Percentiles rank a stretch among this genome's conserved stretches.
These are phyloP conservation scores for Adansonia madagascariensis DNA, from an alignment of 441 rosid species.

Conservation along the genomic window DNA sequence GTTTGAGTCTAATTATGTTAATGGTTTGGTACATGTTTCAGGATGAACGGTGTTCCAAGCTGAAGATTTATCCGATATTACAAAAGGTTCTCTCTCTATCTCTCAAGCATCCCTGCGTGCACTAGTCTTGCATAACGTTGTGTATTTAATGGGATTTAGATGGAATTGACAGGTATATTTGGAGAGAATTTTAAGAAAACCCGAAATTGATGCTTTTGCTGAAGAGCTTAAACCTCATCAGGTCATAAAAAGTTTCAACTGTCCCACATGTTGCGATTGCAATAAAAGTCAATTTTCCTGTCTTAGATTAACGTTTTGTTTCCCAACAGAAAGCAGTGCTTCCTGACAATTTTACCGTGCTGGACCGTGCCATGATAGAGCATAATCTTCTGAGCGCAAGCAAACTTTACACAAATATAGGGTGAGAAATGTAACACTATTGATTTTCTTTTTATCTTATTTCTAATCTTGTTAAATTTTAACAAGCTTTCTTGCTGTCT, in stretches of 20 bases:
- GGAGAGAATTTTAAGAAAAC: conserved; percentile 93
- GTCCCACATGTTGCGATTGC: conserved; percentile 22
- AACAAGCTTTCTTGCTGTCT: conserved; percentile 21
- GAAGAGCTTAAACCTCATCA: conserved; percentile 96
- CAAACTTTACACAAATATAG: conserved; percentile 95
- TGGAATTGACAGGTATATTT: conserved; percentile 74
- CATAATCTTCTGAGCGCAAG: conserved; percentile 97
- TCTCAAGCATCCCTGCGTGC: conserved; percentile 11
- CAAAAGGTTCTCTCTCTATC: conserved; percentile 60
- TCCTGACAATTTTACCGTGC: conserved; percentile 93
- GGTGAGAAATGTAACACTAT: conserved; percentile 46
- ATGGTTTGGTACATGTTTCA: conserved; percentile 42
- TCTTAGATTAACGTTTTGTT: conserved; percentile 25
- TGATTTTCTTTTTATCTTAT: conserved; percentile 6
- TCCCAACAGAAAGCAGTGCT: conserved; percentile 80
- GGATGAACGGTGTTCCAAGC: conserved; percentile 97
- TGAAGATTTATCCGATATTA: conserved; percentile 90
- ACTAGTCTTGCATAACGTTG: background rate
- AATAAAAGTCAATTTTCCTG: background rate
- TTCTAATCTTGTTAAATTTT: background rate
- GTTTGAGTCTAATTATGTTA: conserved; percentile 27
- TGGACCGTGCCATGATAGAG: conserved; percentile 98
- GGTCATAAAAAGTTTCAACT: conserved; percentile 44
- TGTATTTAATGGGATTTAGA: conserved; percentile 3
- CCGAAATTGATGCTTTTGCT: conserved; percentile 96